Percentiles rank a stretch among this genome's conserved stretches.
Evolutionary conservation across 441 rosid species (phyloP).

Genomic region (Populus tomentosa): DNA sequence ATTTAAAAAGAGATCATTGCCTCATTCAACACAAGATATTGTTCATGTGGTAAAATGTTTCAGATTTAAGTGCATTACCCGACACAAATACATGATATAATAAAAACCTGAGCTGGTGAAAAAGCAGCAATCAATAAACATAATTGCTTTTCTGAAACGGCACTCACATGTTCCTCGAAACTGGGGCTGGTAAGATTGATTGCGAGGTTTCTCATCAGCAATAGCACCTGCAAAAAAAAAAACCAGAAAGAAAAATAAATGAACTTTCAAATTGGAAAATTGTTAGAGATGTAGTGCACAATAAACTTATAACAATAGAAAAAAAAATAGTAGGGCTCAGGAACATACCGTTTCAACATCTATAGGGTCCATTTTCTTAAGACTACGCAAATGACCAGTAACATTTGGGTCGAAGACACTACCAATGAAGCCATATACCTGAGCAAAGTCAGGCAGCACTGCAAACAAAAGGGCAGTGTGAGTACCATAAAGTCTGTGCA

Average conservation of each 20-base stretch:
- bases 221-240: conserved; percentile 44
- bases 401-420: conserved; percentile 80
- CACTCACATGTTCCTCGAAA: conserved; percentile 81
- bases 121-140: neutral
- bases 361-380: conserved; percentile 89
- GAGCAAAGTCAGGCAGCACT: conserved; percentile 86
- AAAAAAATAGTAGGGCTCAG: neutral
- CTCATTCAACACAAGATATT: neutral
- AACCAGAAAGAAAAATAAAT: neutral
- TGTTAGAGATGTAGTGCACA: neutral
- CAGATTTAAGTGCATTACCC: neutral
- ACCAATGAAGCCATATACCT: conserved; percentile 88
- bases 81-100: neutral
- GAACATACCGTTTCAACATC: conserved; percentile 72
- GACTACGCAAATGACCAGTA: conserved; percentile 65
- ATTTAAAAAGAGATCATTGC: neutral
- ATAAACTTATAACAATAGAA: neutral
- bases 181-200: conserved; percentile 76
- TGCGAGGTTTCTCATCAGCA: conserved; percentile 86
- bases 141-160: neutral
- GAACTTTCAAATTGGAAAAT: neutral
- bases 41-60: neutral
- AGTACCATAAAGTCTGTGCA: neutral
- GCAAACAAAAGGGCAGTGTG: conserved; percentile 30
- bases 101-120: neutral